Conservation (phyloP, 139 green algal genomes). For the Chlamydomonas sp. region DNA sequence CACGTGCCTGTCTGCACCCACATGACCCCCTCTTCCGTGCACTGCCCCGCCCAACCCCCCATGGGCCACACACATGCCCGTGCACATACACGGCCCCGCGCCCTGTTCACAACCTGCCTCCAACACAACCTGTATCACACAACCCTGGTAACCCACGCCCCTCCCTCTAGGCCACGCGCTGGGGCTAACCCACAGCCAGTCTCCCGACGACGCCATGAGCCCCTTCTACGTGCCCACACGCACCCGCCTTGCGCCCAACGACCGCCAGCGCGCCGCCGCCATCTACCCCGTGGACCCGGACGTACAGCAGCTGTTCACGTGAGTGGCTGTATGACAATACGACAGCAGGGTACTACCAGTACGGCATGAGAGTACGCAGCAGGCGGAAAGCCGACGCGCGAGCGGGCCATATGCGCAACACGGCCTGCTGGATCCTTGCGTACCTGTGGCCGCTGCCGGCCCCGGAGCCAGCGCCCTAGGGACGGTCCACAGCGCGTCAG, state of each 20-base stretch:
- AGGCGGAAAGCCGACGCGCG: background rate
- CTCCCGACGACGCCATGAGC: conserved; percentile 36
- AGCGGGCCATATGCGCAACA: background rate
- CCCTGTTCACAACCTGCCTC: too few species aligned
- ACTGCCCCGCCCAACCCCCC: too few species aligned
- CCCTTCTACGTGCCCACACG: conserved; percentile 31
- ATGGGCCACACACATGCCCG: too few species aligned
- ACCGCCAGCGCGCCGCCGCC: background rate
- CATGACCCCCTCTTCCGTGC: too few species aligned
- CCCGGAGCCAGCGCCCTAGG: background rate
- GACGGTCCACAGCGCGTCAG: background rate
- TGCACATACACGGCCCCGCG: too few species aligned
- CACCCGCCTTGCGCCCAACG: conserved; percentile 4
- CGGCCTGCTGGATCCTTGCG: too few species aligned
- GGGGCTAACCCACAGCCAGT: conserved; percentile 42
- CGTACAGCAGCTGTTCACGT: conserved; percentile 17
- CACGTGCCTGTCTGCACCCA: too few species aligned
- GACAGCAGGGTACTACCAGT: background rate
- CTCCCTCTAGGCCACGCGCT: conserved; percentile 33
- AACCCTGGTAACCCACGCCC: background rate
- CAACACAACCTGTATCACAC: too few species aligned
- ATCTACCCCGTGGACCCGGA: conserved; percentile 21
- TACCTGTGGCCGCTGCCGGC: background rate
- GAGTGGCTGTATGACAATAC: background rate
- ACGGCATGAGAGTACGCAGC: background rate